phyloP scores from a whole-genome alignment of 2,329 filamentous ascomycete species.

The Ambrosiella xylebori region DNA sequence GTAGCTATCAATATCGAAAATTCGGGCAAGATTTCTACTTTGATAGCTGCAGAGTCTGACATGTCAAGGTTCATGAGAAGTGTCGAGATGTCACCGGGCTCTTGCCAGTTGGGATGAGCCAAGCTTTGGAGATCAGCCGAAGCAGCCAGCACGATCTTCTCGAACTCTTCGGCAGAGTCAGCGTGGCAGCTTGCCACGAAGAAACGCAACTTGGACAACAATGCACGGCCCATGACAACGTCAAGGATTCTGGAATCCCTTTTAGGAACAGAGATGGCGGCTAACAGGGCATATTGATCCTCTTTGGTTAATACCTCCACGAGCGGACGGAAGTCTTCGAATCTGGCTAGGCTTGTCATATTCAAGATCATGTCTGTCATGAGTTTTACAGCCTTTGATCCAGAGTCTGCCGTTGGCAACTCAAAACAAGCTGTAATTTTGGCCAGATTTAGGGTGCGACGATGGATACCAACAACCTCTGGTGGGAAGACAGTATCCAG shows the following conservation, averaged over 20 bases:
- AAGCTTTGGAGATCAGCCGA: conserved; percentile 6
- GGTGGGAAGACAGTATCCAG: conserved; percentile 19
- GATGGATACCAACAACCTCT: conserved; percentile 22
- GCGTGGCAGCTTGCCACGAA: conserved; percentile 31
- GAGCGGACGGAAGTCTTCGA: conserved; percentile 12
- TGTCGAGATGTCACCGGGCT: conserved; percentile 13
- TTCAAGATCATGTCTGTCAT: conserved; percentile 12
- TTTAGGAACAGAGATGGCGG: conserved; percentile 23
- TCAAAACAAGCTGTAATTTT: conserved; percentile 23
- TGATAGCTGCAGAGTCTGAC: conserved; percentile 5
- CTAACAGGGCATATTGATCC: conserved; percentile 12
- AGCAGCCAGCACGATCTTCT: conserved; percentile 18
- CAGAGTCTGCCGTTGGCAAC: conserved; percentile 14
- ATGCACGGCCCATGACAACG: conserved; percentile 6
- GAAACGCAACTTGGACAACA: conserved; percentile 14
- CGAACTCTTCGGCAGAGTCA: conserved; percentile 27
- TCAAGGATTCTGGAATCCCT: conserved; percentile 19
- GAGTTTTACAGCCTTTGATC: not conserved
- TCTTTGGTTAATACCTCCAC: conserved; percentile 7
- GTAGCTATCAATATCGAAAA: conserved; percentile 12
- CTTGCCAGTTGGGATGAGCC: not conserved
- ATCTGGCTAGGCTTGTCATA: conserved; percentile 7
- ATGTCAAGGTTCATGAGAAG: conserved; percentile 6
- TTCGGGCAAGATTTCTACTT: conserved; percentile 12
- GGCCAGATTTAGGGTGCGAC: conserved; percentile 24